Evolutionary conservation across 306 rosid species (phyloP), one percentile per base, ranked within the genome.

Genomic region (Potentilla sterilis): DNA sequence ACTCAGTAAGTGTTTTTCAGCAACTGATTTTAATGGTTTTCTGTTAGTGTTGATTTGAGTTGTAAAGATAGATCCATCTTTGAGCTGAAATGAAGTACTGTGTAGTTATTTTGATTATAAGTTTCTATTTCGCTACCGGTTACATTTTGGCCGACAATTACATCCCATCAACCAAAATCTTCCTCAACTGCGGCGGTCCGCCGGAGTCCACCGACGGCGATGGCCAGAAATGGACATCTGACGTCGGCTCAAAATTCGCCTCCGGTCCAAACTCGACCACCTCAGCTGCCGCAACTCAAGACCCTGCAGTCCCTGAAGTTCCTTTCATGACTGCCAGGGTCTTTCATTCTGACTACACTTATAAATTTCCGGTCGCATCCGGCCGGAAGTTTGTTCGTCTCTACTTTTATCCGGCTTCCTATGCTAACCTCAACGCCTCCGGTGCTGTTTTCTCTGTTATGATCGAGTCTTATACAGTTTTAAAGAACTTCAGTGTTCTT

Each of bases 141-240:
- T 54, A 81, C 74, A 78, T 80, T 61, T 72, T 61, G 54, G 92
- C 91, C 4, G 75, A 79, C 5, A 74, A 89, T 77, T 96, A 86
- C 78, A 75, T 84, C 38, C 90, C 99, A 12, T 38, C 90, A 3
- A 98, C 92, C 62, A 80, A 86, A 8, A 76, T 90, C 32, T 73
- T 96, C 83, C 74, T 96, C 59, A 83, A 48, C 76, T 96, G 99
- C 78, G 99, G 99, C 1, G 99, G 96, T 2, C 87, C 93, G 14
- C 58, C 86, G 1, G 72, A 35, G n/a, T 74, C 85, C 55, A 69
- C 63, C 24, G 97, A 90, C 71, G 16, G 78, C 51, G 86, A 90
- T 79, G 91, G 83, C 51, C 88, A 83, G 75, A 59, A 66, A n/a
- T 90, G 99, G 99, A 75, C 69, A 44, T 70, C 93, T n/a, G 99